Base-by-base conservation (phyloP, 805 yeast species). In the Barnettozyma pratensis region DNA sequence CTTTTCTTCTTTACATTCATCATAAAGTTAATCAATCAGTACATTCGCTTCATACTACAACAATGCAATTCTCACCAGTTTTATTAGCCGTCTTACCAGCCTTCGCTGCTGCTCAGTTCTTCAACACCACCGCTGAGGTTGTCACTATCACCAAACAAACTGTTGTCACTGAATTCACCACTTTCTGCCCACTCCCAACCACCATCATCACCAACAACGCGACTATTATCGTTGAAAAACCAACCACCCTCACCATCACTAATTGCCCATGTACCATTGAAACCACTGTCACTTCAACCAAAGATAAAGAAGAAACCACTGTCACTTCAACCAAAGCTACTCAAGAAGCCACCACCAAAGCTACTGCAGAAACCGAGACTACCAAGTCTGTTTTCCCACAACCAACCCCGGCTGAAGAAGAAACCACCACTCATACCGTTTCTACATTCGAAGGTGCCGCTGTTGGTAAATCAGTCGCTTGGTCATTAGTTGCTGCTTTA, bases 101-200 rank as follows among this genome's bases (percentile, higher is more conserved):
- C 19, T 46, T 56, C 28, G 49, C 35, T 41, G 45, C 54, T 37
- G 56, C 53, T 28, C 42, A 36, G 12, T 56, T 49, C 50, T 34
- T 38, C 32, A 58, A 56, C 54, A 43, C 44, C 28, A 47, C 56
- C 8, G 37, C 56, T 6, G 37, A 34, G 7, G 52, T 50, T 25
- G 42, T 52, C 42, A 50, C 58, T 40, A 31, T 54, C 88, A 84
- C 64, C 80, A 87, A 62, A 6, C 27, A 41, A 12, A 26, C 39
- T 9, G 45, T 46, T 28, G 45, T 41, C 38, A 46, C 42, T 27
- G 83, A 73, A 63, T 76, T 73, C 78, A 80, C 86, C 72, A 86
- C 95, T 60, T 86, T 83, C 85, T 87, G 95, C 72, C 95, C 96
- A 67, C 72, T 63, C 54, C 70, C 95, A 45, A 87, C 96, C 60